Percentiles rank a stretch among this genome's conserved stretches.
phyloP scores from a whole-genome alignment of 129 eudicot genomes.

The Scalesia atractyloides region DNA sequence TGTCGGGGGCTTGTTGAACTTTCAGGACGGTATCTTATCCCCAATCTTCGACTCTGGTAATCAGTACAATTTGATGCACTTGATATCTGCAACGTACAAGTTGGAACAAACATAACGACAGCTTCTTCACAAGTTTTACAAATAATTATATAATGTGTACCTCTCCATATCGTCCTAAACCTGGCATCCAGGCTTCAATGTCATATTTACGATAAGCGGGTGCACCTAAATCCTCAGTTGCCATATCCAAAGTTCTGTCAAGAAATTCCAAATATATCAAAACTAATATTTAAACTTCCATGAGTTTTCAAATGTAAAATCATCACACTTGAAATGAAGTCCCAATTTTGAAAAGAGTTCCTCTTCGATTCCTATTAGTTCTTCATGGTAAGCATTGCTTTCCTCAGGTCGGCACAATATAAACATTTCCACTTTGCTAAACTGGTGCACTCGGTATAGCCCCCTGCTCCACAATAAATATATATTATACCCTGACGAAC shows the following conservation, averaged over 20 bases:
- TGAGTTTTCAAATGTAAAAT: slow-evolving; percentile 8
- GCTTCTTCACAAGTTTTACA: background rate
- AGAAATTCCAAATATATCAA: slow-evolving; percentile 1
- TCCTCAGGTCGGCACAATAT: slow-evolving; percentile 88
- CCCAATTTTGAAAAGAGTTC: slow-evolving; percentile 79
- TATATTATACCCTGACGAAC: background rate
- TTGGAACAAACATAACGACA: background rate
- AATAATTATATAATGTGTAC: slow-evolving; percentile 38
- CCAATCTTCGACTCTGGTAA: slow-evolving; percentile 93
- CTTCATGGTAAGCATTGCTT: slow-evolving; percentile 76
- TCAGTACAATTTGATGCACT: slow-evolving; percentile 98
- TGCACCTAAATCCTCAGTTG: slow-evolving; percentile 92
- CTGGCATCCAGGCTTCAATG: slow-evolving; percentile 99
- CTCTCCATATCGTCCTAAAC: slow-evolving; percentile 95
- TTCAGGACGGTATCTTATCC: slow-evolving; percentile 87
- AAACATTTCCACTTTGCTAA: slow-evolving; percentile 98
- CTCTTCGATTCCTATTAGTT: slow-evolving; percentile 82
- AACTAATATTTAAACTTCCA: background rate
- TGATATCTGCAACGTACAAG: slow-evolving; percentile 63
- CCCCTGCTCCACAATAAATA: slow-evolving; percentile 57
- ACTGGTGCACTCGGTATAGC: slow-evolving; percentile 93
- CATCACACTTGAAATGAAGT: slow-evolving; percentile 78
- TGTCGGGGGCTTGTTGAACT: slow-evolving; percentile 25
- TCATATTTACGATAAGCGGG: slow-evolving; percentile 95
- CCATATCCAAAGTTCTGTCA: slow-evolving; percentile 90